These are phyloP conservation scores for Leishmania guyanensis DNA, from an alignment of 208 protist genomes.

Conservation along the genomic window DNA sequence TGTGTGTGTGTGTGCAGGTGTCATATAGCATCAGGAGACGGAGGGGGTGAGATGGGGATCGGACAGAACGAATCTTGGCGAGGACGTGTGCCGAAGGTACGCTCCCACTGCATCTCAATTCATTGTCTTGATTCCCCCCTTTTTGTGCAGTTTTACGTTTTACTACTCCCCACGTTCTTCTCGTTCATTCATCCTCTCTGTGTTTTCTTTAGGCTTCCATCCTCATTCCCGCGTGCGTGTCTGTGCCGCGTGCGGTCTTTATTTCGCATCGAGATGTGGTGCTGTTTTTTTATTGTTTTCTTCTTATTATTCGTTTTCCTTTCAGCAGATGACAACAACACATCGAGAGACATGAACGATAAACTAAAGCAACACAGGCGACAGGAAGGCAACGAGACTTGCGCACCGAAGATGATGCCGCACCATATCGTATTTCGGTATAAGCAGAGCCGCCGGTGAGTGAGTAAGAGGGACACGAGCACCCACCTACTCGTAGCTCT, in stretches of 20 bases:
- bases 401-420: neutral
- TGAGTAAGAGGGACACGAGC: neutral
- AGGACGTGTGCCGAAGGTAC: neutral
- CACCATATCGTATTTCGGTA: neutral
- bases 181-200: neutral
- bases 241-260: neutral
- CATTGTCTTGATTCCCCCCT: neutral
- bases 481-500: neutral
- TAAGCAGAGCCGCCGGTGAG: neutral
- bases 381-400: neutral
- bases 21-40: neutral
- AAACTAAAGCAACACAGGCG: neutral
- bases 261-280: neutral
- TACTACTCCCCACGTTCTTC: neutral
- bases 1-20: neutral
- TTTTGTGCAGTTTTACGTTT: neutral
- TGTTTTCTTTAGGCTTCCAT: neutral
- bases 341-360: neutral
- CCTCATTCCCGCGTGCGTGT: neutral
- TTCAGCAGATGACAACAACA: too few relatives aligned
- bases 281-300: neutral
- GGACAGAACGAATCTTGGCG: neutral
- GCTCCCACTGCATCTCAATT: neutral
- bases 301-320: too few relatives aligned
- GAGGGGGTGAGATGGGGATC: neutral